Base-by-base conservation (phyloP, 2,329 filamentous ascomycete genomes). In the Hymenoscyphus infarciens region DNA sequence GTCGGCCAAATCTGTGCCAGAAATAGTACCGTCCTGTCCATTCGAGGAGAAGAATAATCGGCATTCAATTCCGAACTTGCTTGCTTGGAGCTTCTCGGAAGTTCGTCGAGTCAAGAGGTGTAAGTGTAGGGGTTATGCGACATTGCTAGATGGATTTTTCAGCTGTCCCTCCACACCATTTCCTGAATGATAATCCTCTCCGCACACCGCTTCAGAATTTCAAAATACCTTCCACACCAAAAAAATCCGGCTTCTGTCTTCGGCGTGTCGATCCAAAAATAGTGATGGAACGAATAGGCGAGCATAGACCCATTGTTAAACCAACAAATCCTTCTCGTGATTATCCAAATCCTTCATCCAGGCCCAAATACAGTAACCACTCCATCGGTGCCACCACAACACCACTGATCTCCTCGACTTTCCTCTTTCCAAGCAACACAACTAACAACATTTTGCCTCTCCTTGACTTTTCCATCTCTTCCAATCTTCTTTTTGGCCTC, bases 391-490 rank as follows among this genome's bases (percentile, higher is more conserved):
- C 85, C 85, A 45, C 84, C 85, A 13, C 84, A 85, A 64, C 85
- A 87, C 72, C 85, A 88, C 73, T 88, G 84, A 63, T 87, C 82
- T 5, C 85, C 85, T 75, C 83, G 85, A 19, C 86, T 85, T 57
- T 78, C 77, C 33, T 87, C 83, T 62, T 82, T 82, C 86, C 86
- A 88, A 2, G 84, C 82, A 60, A 88, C 74, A 70, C 84, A 87
- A 69, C 82, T 87, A 27, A 87, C 77, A 19, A 87, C 81, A 64
- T 87, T 87, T 65, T 75, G 83, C 61, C 82, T 79, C 69, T 80
- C 76, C 75, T 85, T 87, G 61, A 84, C 81, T 71, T 83, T 84
- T 19, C 85, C 85, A 69, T 87, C 84, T 63, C 80, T 80, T 0
- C 84, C 85, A 15, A 88, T 75, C 13, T 80, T 78, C 68, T 77